These are phyloP conservation scores for Elongisporangium undulatum DNA, from an alignment of 352 stramenopile species.

Conservation along the genomic window DNA sequence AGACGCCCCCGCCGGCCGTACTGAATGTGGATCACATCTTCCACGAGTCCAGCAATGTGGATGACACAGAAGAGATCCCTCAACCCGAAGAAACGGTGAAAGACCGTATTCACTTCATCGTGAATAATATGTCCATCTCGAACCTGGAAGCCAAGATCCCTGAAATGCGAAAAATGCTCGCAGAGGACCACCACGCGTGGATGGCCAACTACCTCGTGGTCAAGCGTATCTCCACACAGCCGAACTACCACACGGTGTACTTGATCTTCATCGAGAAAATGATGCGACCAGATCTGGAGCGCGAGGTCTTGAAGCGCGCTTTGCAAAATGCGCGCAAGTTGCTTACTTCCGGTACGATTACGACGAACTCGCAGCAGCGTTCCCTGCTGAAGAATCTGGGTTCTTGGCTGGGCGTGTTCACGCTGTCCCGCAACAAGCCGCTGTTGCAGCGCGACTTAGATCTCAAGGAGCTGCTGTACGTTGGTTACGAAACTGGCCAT, in stretches of 20 bases:
- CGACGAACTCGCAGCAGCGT: slow-evolving; percentile 96
- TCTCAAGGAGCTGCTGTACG: slow-evolving; percentile 97
- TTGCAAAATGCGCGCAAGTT: slow-evolving; percentile 96
- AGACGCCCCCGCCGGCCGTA: slow-evolving; percentile 39
- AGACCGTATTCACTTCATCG: slow-evolving; percentile 98
- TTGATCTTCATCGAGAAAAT: slow-evolving; percentile 97
- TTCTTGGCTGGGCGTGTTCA: slow-evolving; percentile 98
- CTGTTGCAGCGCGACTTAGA: slow-evolving; percentile 98
- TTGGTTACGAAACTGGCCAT: slow-evolving; percentile 94
- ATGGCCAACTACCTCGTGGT: slow-evolving; percentile 99
- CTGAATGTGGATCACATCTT: slow-evolving; percentile 85
- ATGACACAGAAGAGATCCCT: slow-evolving; percentile 55
- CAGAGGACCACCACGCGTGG: slow-evolving; percentile 94
- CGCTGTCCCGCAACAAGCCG: slow-evolving; percentile 96
- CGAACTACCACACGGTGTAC: slow-evolving; percentile 98
- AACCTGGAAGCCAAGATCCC: slow-evolving; percentile 97
- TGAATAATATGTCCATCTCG: slow-evolving; percentile 98
- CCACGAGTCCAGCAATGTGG: slow-evolving; percentile 52
- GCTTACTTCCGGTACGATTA: slow-evolving; percentile 97
- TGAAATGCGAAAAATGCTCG: slow-evolving; percentile 94
- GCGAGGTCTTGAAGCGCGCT: slow-evolving; percentile 94
- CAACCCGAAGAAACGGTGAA: slow-evolving; percentile 86
- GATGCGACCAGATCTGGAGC: slow-evolving; percentile 89
- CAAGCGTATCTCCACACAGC: slow-evolving; percentile 98
- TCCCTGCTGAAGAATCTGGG: slow-evolving; percentile 98